Base-by-base conservation (phyloP, 495 filamentous ascomycete species). In the Pyrenula massariospora region DNA sequence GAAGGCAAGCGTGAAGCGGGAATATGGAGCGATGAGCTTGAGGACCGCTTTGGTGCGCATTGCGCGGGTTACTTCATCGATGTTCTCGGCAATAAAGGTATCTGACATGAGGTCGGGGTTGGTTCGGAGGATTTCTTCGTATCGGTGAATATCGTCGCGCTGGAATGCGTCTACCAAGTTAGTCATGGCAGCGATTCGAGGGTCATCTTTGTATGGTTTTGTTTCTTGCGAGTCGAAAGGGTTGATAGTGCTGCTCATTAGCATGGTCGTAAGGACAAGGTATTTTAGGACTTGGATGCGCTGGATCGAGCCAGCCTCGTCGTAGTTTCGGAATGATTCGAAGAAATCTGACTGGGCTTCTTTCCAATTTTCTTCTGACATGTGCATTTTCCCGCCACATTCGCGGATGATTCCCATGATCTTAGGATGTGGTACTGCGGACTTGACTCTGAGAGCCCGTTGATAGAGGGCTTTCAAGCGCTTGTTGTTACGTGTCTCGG, bases 301-400 rank as follows among this genome's bases (percentile, higher is more conserved):
- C 67, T 95, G 91, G 62, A 96, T 78, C 42, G 91, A 95, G 53
- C 93, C 93, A 48, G 93, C 93, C 70, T 98, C 93, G 67, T 98
- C 94, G 71, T 97, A 98, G 72, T 97, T 97, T 23, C 91, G 87
- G 74, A 98, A 98, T 2, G 93, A 92, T 69, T 98, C 94, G 68
- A 96, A 96, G 71, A 98, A 98, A 69, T 96, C 94, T 60, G 84
- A 91, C 66, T 96, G 92, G 2, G 93, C 93, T 57, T 90, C 88
- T 69, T 95, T 88, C 93, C 93, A 98, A 69, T 96, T 96, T 73
- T 97, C 93, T 75, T 98, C 93, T 65, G 89, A 95, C 94, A 98
- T 96, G 70, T 98, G 91, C 93, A 98, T 98, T 75, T 98, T 98
- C 58, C 93, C 93, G 61, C 93, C 94, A 68, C 93, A 97, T 70